Evolutionary conservation across 768 basidiomycete species (phyloP), one percentile per base, ranked within the genome.

Genomic region (Tulasnella sp.): DNA sequence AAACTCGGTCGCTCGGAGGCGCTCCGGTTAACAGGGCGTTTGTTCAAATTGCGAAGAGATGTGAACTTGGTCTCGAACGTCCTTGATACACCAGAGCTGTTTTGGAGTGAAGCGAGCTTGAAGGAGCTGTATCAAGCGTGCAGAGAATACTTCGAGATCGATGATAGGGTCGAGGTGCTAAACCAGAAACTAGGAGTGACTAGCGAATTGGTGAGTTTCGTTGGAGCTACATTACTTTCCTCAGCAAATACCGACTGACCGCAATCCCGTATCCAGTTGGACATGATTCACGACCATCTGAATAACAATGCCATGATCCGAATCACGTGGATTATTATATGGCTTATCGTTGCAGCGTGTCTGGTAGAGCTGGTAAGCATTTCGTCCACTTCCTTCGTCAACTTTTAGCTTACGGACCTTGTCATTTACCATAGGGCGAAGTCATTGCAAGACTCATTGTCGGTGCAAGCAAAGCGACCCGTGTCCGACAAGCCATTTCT

Each of bases 121-220:
- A 92, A 93, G 81, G 92, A 90, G 39, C 84, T 98, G 46, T 98
- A 98, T 82, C 94, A 95, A 81, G 95, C 95, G 0, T 95, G 96
- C 70, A 87, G 95, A 77, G 96, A 96, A 81, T 98, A 98, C 82
- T 94, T 98, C 88, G 96, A 98, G 84, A 95, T 98, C 74, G 90
- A 89, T 46, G 89, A 88, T 5, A 84, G 96, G 46, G 95, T 96
- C 40, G 89, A 91, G 82, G 92, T 91, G 15, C 84, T 98, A 80
- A 97, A 96, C 82, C 96, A 97, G 83, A 92, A 94, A 80, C 85
- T 98, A 48, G 91, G 90, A 5, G 92, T 96, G 9, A 93, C 93
- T 18, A 93, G 93, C 81, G 95, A 95, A 85, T 89, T 98, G 83
- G 94, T 96, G 82, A 81, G 93, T 87, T 37, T 7, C 32, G 5